Percentiles rank a stretch among this genome's conserved stretches.
phyloP scores from a whole-genome alignment of 495 filamentous ascomycete species.

The Pyronema omphalodes region DNA sequence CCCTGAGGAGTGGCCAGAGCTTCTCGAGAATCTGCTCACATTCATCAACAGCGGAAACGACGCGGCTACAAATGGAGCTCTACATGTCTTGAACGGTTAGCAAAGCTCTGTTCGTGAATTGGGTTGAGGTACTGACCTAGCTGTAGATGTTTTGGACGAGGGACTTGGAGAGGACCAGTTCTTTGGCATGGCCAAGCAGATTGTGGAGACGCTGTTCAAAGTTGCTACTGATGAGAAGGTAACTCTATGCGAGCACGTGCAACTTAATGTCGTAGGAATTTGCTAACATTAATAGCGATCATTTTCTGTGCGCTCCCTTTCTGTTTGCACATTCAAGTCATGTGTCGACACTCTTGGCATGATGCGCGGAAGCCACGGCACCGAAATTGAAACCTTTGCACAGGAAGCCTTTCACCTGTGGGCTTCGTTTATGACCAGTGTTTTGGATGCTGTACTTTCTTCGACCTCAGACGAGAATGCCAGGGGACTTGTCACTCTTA shows the following conservation, averaged over 20 bases:
- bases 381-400: constrained; percentile 68
- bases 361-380: constrained; percentile 77
- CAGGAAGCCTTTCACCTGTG: constrained; percentile 64
- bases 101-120: not conserved
- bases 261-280: not conserved
- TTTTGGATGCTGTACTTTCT: constrained; percentile 44
- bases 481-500: constrained; percentile 51
- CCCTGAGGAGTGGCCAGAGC: constrained; percentile 76
- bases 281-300: constrained; percentile 32
- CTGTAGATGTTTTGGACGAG: constrained; percentile 67
- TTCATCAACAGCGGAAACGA: constrained; percentile 55
- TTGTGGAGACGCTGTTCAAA: constrained; percentile 64
- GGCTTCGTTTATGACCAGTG: constrained; percentile 60
- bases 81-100: constrained; percentile 28
- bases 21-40: constrained; percentile 62
- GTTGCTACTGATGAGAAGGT: constrained; percentile 53
- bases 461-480: constrained; percentile 26
- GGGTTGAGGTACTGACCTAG: constrained; percentile 40
- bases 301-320: constrained; percentile 55
- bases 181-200: constrained; percentile 64
- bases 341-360: constrained; percentile 93
- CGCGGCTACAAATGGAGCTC: constrained; percentile 65
- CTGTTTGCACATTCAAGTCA: constrained; percentile 69
- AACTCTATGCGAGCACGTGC: not conserved
- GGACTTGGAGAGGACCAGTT: constrained; percentile 87